Percentiles rank a stretch among this genome's conserved stretches.
phyloP scores from a whole-genome alignment of 169 alveolate genomes.

The Plasmodium adleri region DNA sequence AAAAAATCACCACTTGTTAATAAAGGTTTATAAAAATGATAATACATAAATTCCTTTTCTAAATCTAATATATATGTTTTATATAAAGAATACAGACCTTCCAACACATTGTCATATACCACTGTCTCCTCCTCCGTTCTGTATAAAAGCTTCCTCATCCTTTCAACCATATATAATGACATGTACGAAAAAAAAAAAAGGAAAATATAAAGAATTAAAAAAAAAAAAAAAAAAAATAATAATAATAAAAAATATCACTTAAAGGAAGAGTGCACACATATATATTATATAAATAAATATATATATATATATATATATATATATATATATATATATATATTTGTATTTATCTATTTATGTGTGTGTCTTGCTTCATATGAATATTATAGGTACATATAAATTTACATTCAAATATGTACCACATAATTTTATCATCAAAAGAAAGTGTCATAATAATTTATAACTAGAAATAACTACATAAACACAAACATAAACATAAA shows the following conservation, averaged over 20 bases:
- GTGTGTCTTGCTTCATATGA: neutral
- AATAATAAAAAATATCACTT: neutral
- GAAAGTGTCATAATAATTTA: no score
- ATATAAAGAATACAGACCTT: constrained; percentile 56
- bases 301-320: neutral
- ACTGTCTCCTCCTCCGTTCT: constrained; percentile 64
- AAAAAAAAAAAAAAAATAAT: neutral
- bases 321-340: neutral
- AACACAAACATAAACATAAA: no score
- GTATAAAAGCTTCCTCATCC: constrained; percentile 46
- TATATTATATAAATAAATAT: no score
- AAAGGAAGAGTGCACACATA: neutral
- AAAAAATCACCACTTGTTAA: constrained; percentile 84
- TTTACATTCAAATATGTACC: neutral
- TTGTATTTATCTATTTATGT: neutral
- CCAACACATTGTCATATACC: constrained; percentile 65
- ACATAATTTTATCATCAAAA: no score
- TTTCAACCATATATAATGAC: constrained; percentile 1
- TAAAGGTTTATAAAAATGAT: constrained; percentile 80
- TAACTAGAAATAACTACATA: no score
- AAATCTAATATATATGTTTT: constrained; percentile 77
- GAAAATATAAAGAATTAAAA: no score
- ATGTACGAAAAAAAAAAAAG: neutral
- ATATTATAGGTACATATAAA: neutral
- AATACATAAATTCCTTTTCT: constrained; percentile 74